Percentiles rank a stretch among this genome's conserved stretches.
phyloP scores from a whole-genome alignment of 495 filamentous ascomycete species.

The Penicillium lagena region DNA sequence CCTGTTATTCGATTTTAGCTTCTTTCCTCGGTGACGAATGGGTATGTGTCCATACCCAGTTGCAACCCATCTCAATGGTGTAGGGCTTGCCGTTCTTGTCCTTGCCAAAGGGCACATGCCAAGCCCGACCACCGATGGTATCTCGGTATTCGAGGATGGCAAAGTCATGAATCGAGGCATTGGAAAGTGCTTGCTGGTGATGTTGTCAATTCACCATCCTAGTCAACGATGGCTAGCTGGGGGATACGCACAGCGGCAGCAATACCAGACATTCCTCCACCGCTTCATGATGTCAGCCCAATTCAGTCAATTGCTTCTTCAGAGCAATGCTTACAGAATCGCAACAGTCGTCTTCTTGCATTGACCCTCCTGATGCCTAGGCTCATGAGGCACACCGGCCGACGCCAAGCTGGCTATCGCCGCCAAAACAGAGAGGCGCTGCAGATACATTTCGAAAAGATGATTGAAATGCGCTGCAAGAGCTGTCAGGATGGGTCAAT shows the following conservation, averaged over 20 bases:
- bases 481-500: not conserved
- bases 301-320: not conserved
- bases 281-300: conserved; percentile 14
- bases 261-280: conserved; percentile 55
- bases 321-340: conserved; percentile 19
- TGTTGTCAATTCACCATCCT: not conserved
- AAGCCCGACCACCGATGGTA: conserved; percentile 56
- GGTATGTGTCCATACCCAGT: conserved; percentile 44
- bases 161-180: conserved; percentile 61
- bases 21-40: not conserved
- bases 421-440: conserved; percentile 12
- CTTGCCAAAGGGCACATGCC: conserved; percentile 52
- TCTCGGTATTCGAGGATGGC: conserved; percentile 62
- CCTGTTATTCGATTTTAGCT: conserved; percentile 8
- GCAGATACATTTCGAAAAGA: conserved; percentile 8
- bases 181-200: conserved; percentile 53
- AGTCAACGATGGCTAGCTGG: conserved; percentile 3
- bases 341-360: conserved; percentile 37
- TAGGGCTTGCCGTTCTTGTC: conserved; percentile 47
- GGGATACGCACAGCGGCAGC: conserved; percentile 53
- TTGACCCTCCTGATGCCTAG: conserved; percentile 8
- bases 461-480: not conserved
- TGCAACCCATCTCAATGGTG: conserved; percentile 61
- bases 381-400: conserved; percentile 15
- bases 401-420: conserved; percentile 10